Conservation (phyloP, 2,329 filamentous ascomycete genomes). For the Fusarium lateritium region DNA sequence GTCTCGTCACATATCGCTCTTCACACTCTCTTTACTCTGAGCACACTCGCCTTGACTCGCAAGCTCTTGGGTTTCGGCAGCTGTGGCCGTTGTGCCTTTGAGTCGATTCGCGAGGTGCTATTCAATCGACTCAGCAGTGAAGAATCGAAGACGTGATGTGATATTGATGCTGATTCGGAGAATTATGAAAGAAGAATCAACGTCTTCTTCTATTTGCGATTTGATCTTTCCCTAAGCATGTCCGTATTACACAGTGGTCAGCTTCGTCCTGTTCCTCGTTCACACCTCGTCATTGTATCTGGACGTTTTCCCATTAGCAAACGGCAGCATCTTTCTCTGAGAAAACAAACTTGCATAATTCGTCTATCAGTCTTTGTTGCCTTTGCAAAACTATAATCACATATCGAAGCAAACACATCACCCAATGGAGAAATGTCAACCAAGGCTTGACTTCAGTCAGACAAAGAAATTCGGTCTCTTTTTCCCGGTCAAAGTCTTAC, state of each 20-base stretch:
- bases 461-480: conserved; percentile 32
- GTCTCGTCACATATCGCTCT: too few relatives aligned
- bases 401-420: conserved; percentile 16
- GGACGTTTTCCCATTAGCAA: conserved; percentile 10
- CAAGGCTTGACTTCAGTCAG: background rate
- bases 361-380: conserved; percentile 14
- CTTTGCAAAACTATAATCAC: conserved; percentile 4
- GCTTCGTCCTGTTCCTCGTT: background rate
- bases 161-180: background rate
- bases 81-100: background rate
- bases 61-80: too few relatives aligned
- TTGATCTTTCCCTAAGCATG: background rate
- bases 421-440: background rate
- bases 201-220: background rate
- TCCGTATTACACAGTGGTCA: background rate
- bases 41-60: background rate
- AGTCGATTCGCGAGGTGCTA: background rate
- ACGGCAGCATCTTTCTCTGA: conserved; percentile 3
- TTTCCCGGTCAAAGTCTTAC: conserved; percentile 49
- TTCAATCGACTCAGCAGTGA: background rate
- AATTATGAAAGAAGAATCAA: background rate
- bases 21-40: background rate
- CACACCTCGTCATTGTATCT: conserved; percentile 3
- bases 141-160: background rate
- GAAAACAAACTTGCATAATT: conserved; percentile 7